These are phyloP conservation scores for Cinnamomum micranthum DNA, from an alignment of 164 flowering plant species.

Conservation along the genomic window DNA sequence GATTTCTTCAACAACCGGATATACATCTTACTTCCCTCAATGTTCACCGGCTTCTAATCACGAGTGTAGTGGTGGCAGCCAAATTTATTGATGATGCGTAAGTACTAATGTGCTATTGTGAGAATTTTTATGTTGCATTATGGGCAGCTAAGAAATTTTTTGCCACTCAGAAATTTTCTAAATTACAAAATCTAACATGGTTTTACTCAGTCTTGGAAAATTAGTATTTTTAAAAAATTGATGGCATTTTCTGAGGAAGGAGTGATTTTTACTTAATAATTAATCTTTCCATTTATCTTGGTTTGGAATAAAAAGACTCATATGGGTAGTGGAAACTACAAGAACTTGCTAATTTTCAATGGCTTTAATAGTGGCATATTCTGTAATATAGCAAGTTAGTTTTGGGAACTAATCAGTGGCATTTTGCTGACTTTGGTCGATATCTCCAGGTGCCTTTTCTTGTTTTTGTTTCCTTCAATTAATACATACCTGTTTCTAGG, in stretches of 20 bases:
- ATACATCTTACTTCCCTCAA: slow-evolving; percentile 61
- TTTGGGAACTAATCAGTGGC: no score
- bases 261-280: no score
- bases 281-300: not conserved
- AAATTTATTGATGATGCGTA: slow-evolving; percentile 86
- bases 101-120: slow-evolving; percentile 19
- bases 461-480: no score
- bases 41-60: slow-evolving; percentile 81
- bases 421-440: no score
- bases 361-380: no score
- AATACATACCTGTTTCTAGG: no score
- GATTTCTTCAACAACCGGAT: slow-evolving; percentile 42
- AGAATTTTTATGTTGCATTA: not conserved
- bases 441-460: no score
- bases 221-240: not conserved
- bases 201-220: not conserved
- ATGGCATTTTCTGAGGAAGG: not conserved
- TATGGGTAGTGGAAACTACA: no score
- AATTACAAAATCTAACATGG: not conserved
- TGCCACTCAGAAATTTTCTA: not conserved
- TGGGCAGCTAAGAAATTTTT: not conserved
- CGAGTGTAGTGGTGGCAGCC: slow-evolving; percentile 77
- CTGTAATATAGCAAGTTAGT: no score
- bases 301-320: not conserved
- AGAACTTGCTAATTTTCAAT: no score